phyloP scores from a whole-genome alignment of 306 rosid species.

The peach (Prunus persica) region Prunus_persica_NCBIv2 NC_034010.1:14258001-14258500 shows the following conservation, averaged over 20 bases:
- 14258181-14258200: not conserved
- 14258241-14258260: not conserved
- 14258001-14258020: slow-evolving; percentile 5
- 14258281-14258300: not conserved
- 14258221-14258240: no score
- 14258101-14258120: no score
- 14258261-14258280: slow-evolving; percentile 7
- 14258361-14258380: not conserved
- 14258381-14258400: not conserved
- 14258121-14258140: no score
- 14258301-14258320: not conserved
- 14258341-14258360: not conserved
- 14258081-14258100: no score
- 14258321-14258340: slow-evolving; percentile 14
- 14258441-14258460: no score
- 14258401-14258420: not conserved
- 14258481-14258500: no score
- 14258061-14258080: slow-evolving; percentile 4
- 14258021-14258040: slow-evolving; percentile 18
- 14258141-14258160: not conserved
- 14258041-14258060: not conserved
- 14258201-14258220: not conserved
- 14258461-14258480: no score
- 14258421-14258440: not conserved
- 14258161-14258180: not conserved